Evolutionary conservation across 768 basidiomycete genomes (phyloP).

Genomic region (Lactarius akahatsu): DNA sequence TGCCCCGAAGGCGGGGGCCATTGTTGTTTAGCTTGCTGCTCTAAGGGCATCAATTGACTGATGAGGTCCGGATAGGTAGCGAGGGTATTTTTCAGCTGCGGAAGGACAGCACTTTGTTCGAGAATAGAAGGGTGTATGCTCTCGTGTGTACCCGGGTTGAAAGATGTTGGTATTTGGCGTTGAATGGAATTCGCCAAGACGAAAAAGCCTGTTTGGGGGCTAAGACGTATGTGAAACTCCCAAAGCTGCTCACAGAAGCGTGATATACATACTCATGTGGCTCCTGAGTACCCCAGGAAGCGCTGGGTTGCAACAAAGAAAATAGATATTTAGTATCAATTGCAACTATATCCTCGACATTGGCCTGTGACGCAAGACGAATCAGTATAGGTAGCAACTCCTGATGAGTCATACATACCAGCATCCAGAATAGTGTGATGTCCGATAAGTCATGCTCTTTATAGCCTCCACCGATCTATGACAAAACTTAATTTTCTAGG

Average conservation of each 20-base stretch:
- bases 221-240: conserved; percentile 30
- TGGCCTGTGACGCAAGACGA: conserved; percentile 43
- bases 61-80: conserved; percentile 19
- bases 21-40: conserved; percentile 12
- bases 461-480: conserved; percentile 70
- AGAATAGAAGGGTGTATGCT: conserved; percentile 24
- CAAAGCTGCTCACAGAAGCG: conserved; percentile 4
- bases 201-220: conserved; percentile 37
- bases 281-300: conserved; percentile 58
- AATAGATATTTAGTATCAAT: conserved; percentile 55
- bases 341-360: conserved; percentile 54
- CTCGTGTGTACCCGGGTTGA: conserved; percentile 20
- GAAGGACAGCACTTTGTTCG: conserved; percentile 14
- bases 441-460: conserved; percentile 66
- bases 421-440: conserved; percentile 63
- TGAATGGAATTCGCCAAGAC: conserved; percentile 7
- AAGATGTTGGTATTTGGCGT: conserved; percentile 16
- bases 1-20: conserved; percentile 3
- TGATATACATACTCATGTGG: conserved; percentile 57
- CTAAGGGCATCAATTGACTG: conserved; percentile 17
- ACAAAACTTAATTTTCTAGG: conserved; percentile 11
- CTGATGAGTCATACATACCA: conserved; percentile 40
- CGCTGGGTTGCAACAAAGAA: conserved; percentile 50
- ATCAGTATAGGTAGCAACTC: conserved; percentile 11
- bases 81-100: conserved; percentile 7